Conservation (phyloP, 768 basidiomycete genomes). For the Leccinum ochraceum region DNA sequence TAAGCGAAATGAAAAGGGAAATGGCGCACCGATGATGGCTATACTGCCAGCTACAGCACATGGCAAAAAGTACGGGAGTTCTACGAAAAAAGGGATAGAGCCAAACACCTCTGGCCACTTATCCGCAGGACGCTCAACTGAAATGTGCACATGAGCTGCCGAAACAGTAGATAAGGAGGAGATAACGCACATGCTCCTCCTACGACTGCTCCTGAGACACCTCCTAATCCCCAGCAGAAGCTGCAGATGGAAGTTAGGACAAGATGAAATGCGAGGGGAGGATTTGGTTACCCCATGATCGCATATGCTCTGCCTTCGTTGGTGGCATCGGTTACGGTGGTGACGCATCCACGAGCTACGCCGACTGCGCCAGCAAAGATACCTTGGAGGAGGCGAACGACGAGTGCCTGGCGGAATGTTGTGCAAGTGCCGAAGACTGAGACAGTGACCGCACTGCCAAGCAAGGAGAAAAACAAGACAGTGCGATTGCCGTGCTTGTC, state of each 20-base stretch:
- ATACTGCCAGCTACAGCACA: slow-evolving; percentile 76
- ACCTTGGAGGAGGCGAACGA: slow-evolving; percentile 85
- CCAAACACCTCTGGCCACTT: slow-evolving; percentile 85
- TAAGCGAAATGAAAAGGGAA: neutral
- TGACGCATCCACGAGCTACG: slow-evolving; percentile 86
- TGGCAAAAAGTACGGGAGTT: slow-evolving; percentile 90
- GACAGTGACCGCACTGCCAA: slow-evolving; percentile 84
- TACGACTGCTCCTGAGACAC: slow-evolving; percentile 86
- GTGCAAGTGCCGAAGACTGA: slow-evolving; percentile 77
- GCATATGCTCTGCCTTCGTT: slow-evolving; percentile 97
- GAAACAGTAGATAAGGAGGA: neutral
- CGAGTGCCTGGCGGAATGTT: slow-evolving; percentile 76
- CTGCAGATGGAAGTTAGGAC: slow-evolving; percentile 36
- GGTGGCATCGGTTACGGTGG: slow-evolving; percentile 83
- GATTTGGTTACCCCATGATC: slow-evolving; percentile 65
- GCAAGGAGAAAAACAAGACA: slow-evolving; percentile 81
- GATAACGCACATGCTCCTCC: slow-evolving; percentile 72
- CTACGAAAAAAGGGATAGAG: slow-evolving; percentile 62
- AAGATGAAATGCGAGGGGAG: slow-evolving; percentile 1
- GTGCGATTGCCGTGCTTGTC: slow-evolving; percentile 85
- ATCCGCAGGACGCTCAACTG: slow-evolving; percentile 79
- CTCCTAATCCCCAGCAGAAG: slow-evolving; percentile 96
- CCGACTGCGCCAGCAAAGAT: slow-evolving; percentile 94
- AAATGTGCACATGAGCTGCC: slow-evolving; percentile 13
- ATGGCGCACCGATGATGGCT: slow-evolving; percentile 60